These are phyloP conservation scores for Ophiostoma sp. DNA, from an alignment of 2,329 filamentous ascomycete genomes.

Conservation along the genomic window DNA sequence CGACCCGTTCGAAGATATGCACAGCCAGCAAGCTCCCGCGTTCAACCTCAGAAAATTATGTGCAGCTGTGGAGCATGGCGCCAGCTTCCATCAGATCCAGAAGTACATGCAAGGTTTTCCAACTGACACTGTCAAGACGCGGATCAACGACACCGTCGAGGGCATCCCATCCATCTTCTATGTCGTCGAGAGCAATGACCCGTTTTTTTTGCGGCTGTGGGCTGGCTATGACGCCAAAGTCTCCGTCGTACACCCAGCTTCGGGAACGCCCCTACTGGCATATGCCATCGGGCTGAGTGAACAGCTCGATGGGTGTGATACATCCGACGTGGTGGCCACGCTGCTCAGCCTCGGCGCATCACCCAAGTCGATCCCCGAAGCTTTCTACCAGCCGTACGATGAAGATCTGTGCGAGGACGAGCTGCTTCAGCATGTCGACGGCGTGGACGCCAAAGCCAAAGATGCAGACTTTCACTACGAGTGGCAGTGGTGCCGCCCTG, in stretches of 20 bases:
- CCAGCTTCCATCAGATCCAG: not conserved
- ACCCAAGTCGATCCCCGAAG: conserved; percentile 16
- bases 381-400: conserved; percentile 18
- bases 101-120: not conserved
- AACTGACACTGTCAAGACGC: not conserved
- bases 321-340: conserved; percentile 18
- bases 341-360: conserved; percentile 23
- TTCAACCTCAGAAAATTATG: not conserved
- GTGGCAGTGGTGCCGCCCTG: not conserved
- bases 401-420: not conserved
- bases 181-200: conserved; percentile 19
- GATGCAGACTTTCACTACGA: not conserved
- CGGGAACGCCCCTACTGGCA: not conserved
- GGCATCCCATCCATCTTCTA: conserved; percentile 22
- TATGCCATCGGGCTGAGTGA: conserved; percentile 7
- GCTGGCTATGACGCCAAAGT: not conserved
- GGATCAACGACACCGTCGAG: conserved; percentile 19
- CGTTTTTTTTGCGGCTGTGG: conserved; percentile 20
- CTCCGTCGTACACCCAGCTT: not conserved
- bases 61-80: not conserved
- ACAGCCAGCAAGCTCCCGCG: not conserved
- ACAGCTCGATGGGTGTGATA: conserved; percentile 12
- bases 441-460: not conserved
- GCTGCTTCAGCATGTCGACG: not conserved
- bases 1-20: not conserved